Percentiles rank a stretch among this genome's conserved stretches.
Conservation (phyloP, 768 basidiomycete genomes). For the Leccinum incarnatum region DNA sequence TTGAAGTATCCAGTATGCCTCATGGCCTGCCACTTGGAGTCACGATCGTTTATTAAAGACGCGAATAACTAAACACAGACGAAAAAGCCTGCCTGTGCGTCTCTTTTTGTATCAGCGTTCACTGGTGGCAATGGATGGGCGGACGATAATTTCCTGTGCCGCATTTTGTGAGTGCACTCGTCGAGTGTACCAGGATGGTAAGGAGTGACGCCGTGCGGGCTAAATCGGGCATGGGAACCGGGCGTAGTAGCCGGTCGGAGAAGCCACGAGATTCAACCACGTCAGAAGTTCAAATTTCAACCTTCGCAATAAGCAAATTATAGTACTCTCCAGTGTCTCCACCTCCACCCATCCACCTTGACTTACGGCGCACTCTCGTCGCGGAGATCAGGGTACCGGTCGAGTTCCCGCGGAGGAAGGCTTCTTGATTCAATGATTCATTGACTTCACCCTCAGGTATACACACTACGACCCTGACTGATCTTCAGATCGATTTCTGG, state of each 20-base stretch:
- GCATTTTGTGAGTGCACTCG: constrained; percentile 11
- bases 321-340: background rate
- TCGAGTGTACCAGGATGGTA: background rate
- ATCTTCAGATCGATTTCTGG: background rate
- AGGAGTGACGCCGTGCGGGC: background rate
- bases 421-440: background rate
- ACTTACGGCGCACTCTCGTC: background rate
- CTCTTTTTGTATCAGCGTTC: background rate
- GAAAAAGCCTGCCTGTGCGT: constrained; percentile 7
- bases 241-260: background rate
- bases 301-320: background rate
- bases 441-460: too few species aligned
- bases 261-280: background rate
- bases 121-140: background rate
- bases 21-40: constrained; percentile 4
- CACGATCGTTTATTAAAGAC: background rate
- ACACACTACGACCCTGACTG: background rate
- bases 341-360: background rate
- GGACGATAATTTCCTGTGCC: constrained; percentile 22
- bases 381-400: background rate
- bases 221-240: background rate
- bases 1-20: background rate
- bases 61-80: background rate
- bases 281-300: background rate
- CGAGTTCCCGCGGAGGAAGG: background rate